These are phyloP conservation scores for Pseudogymnoascus sp. DNA, from an alignment of 2,329 filamentous ascomycete species.

Conservation along the genomic window DNA sequence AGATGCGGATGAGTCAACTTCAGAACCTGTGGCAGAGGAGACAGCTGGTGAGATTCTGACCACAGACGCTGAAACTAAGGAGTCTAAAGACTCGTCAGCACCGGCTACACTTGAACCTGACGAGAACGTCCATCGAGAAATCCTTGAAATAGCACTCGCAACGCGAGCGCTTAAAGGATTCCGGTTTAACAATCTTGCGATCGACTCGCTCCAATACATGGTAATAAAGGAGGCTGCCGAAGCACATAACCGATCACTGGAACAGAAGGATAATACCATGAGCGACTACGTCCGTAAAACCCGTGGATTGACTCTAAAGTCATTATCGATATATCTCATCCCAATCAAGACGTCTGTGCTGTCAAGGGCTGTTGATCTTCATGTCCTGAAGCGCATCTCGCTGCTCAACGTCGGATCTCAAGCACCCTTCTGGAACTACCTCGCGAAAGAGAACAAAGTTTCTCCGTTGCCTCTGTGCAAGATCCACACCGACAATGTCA, in stretches of 20 bases:
- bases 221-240: neutral
- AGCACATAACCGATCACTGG: neutral
- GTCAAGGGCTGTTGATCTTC: constrained; percentile 48
- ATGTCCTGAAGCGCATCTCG: constrained; percentile 48
- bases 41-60: neutral
- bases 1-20: neutral
- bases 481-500: constrained; percentile 59
- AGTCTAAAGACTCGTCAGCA: neutral
- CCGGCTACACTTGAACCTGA: too few species aligned
- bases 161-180: neutral
- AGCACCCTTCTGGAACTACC: constrained; percentile 49
- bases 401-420: constrained; percentile 59
- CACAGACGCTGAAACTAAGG: neutral
- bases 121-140: neutral
- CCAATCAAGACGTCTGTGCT: constrained; percentile 54
- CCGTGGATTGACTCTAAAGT: constrained; percentile 49
- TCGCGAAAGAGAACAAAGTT: constrained; percentile 47
- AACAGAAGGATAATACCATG: constrained; percentile 21
- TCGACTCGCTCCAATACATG: neutral
- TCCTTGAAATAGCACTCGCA: neutral
- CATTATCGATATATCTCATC: constrained; percentile 50
- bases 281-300: constrained; percentile 50
- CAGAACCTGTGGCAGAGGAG: neutral
- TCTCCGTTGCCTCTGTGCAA: constrained; percentile 46
- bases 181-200: neutral